phyloP scores from a whole-genome alignment of 306 rosid species.

The Casuarina glauca region DNA sequence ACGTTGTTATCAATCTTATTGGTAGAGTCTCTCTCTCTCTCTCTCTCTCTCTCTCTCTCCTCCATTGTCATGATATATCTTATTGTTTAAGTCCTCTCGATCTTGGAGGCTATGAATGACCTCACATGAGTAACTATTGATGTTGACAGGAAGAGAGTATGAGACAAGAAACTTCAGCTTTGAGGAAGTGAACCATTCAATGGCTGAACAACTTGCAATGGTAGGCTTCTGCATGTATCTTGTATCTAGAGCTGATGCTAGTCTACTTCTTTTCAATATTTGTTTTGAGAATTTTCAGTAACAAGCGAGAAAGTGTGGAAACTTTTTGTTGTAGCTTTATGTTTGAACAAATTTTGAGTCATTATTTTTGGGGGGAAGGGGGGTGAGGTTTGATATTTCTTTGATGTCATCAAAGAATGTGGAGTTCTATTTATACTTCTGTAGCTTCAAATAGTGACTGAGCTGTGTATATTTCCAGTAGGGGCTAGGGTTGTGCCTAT shows the following conservation, averaged over 20 bases:
- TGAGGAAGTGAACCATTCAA: conserved; percentile 85
- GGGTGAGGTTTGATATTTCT: background rate
- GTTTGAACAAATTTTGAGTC: background rate
- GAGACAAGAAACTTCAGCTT: conserved; percentile 96
- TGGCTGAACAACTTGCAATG: conserved; percentile 90
- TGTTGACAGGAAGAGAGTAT: conserved; percentile 84
- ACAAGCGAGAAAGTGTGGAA: background rate
- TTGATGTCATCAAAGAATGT: background rate
- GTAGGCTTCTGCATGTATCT: conserved; percentile 35
- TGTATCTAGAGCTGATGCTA: background rate
- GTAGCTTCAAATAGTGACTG: background rate
- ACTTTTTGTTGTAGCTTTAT: background rate
- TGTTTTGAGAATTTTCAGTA: background rate
- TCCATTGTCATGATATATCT: background rate
- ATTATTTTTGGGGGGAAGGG: background rate
- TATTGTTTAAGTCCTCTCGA: conserved; percentile 12
- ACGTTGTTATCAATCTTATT: conserved; percentile 91
- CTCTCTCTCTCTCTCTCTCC: background rate
- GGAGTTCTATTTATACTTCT: background rate
- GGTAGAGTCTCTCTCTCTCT: conserved; percentile 42
- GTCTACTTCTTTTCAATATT: background rate
- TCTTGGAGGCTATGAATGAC: conserved; percentile 24
- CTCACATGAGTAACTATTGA: conserved; percentile 28
- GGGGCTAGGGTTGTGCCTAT: background rate
- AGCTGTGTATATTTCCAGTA: background rate